Evolutionary conservation across 2,329 filamentous ascomycete species (phyloP), one percentile per base, ranked within the genome.

Genomic region (Sarocladium strictum): DNA sequence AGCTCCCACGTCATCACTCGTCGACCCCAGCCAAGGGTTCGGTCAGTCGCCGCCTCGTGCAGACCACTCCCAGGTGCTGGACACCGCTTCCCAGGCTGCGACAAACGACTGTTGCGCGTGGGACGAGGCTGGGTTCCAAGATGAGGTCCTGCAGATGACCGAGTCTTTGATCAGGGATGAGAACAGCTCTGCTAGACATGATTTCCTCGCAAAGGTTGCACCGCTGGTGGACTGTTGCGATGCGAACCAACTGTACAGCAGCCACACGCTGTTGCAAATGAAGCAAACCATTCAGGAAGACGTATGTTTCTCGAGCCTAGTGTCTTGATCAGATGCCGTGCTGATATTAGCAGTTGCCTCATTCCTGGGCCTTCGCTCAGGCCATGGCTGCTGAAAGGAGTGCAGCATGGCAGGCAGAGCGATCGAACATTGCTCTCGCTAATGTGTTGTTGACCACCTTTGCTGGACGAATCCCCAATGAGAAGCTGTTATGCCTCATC

Each of bases 291-390:
- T 65, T 10, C 59, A 65, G 33, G 53, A 63, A 33, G 58, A 62
- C 59, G 63, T 65, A 50, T 6, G 47, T 51, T 43, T 43, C n/a
- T n/a, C 17, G 43, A 7, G 23, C 3, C 1, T 4, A 19, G 26
- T 5, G 26, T 33, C 27, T 23, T 35, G 21, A 21, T 23, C 6
- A 3, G n/a, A 15, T 10, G 26, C 27, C 17, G 15, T 27, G 10
- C 43, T 27, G 23, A 27, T 19, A 21, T 4, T 15, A 10, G 5
- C 29, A 51, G 47, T 10, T 51, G 14, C 47, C 65, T 1, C 63
- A 61, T 32, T 58, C 63, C 0, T 67, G 65, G 65, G 57, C 61
- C 4, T 40, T 66, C 27, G 59, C 60, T 12, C 61, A 61, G 58
- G 60, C 62, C 3, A 53, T 66, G 37, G 60, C 58, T 3, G 43